phyloP scores from a whole-genome alignment of 2,329 filamentous ascomycete species.

The Colletotrichum echinochloae region DNA sequence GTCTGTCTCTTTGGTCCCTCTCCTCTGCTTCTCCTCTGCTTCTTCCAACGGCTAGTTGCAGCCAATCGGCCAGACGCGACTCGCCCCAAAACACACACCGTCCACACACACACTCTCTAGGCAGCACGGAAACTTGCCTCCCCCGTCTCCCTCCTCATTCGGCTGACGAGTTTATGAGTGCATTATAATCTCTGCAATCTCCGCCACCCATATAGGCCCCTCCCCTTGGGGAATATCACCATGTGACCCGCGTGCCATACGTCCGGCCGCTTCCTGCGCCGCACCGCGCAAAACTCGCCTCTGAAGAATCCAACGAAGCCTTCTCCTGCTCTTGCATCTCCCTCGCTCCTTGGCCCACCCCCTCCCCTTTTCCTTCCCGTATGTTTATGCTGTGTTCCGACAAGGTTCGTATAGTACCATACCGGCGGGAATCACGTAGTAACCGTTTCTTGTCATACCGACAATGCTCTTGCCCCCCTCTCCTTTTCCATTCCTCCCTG shows the following conservation, averaged over 20 bases:
- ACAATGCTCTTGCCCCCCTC: background rate
- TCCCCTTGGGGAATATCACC: background rate
- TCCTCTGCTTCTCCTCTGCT: too few relatives aligned
- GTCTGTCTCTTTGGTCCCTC: background rate
- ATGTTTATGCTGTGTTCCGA: constrained; percentile 38
- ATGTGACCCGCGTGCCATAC: background rate
- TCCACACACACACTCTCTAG: background rate
- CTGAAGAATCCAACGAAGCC: background rate
- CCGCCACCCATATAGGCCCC: too few relatives aligned
- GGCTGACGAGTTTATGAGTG: background rate
- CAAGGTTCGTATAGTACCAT: constrained; percentile 35
- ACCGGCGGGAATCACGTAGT: constrained; percentile 22
- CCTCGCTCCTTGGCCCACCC: background rate
- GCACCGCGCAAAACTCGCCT: background rate
- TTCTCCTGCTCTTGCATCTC: background rate
- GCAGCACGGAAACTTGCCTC: background rate
- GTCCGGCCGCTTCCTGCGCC: background rate
- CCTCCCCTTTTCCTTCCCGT: constrained; percentile 1
- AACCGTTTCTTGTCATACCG: background rate
- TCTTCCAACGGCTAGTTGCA: background rate
- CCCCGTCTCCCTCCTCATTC: background rate
- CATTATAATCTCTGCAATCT: background rate
- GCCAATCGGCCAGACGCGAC: background rate
- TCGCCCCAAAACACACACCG: background rate
- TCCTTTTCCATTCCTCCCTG: background rate